Conservation (phyloP, 140 eudicot species). For the Bidens hawaiensis region DNA sequence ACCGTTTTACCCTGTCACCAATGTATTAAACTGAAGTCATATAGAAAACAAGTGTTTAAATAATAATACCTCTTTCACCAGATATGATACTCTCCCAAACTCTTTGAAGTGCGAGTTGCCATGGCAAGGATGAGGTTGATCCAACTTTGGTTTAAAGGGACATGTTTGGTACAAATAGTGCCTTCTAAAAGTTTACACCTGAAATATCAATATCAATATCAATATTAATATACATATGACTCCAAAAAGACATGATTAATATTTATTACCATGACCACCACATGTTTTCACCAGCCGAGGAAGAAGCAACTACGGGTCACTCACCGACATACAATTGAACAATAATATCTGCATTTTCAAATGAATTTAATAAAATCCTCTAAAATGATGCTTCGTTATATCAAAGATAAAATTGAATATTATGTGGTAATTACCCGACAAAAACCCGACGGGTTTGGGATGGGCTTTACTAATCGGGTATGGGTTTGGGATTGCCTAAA, state of each 20-base stretch:
- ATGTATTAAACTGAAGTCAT: neutral
- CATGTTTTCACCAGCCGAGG: constrained; percentile 76
- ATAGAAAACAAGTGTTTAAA: neutral
- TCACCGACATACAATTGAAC: constrained; percentile 96
- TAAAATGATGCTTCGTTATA: neutral
- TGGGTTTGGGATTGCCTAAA: no score
- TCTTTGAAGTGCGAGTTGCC: constrained; percentile 85
- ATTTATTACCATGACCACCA: constrained; percentile 76
- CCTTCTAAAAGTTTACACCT: constrained; percentile 84
- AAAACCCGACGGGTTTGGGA: no score
- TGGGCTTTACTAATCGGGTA: no score
- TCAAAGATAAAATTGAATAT: neutral
- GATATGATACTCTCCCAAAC: constrained; percentile 63
- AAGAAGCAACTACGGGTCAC: constrained; percentile 94
- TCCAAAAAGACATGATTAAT: constrained; percentile 17
- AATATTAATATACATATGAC: neutral
- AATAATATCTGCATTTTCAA: no score
- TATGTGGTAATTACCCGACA: no score
- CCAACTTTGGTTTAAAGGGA: constrained; percentile 84
- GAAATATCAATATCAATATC: constrained; percentile 15
- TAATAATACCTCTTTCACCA: constrained; percentile 58
- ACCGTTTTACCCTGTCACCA: neutral
- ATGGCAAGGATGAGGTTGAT: constrained; percentile 42
- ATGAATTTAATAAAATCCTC: no score
- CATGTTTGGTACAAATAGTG: constrained; percentile 80